Evolutionary conservation across 805 yeast species (phyloP), one percentile per base, ranked within the genome.

Genomic region (Saturnispora silvae): DNA sequence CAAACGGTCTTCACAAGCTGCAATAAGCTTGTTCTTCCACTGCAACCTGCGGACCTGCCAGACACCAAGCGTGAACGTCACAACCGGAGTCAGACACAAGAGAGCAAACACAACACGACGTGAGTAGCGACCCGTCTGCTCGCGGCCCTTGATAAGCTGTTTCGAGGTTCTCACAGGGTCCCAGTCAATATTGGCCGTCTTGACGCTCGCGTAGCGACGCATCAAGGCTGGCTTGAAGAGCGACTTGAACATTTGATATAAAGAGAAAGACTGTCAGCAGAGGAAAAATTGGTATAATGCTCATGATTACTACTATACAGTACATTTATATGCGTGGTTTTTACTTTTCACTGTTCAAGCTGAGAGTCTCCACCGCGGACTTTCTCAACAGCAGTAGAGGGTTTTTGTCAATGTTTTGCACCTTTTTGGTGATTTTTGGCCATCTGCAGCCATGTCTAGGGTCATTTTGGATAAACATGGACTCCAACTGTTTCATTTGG

Each of bases 41-140:
- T 72, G 67, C 34, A 92, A 61, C 45, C 98, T 67, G 48, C 73
- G 65, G 32, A 83, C 75, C 61, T 92, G 98, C 98, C 98, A 92
- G 39, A 86, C 72, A 2, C 97, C 98, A 31, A 92, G 62, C 33
- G 77, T 78, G 54, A 89, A 82, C 9, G 95, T 75, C 3, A 86
- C 68, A 1, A 86, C 67, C 0, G 98, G 98, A 79, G 94, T 89
- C 16, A 89, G 72, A 20, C 76, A 68, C 30, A 73, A 47, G 15
- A 73, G 48, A 0, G 50, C 54, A 34, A 61, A 49, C 9, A 60
- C 56, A 8, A 59, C 51, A 11, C 44, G 43, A 26, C 57, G 48
- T 11, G 54, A 39, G 9, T 39, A 45, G 17, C 42, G 45, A 1
- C 53, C 45, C 14, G 45, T 44, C 4, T 43, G 27, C 17, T 53